A percentile compares a stretch with the other conserved stretches of the same genome.
phyloP scores from a whole-genome alignment of 768 basidiomycete species.

The Cyathus striatus region DNA sequence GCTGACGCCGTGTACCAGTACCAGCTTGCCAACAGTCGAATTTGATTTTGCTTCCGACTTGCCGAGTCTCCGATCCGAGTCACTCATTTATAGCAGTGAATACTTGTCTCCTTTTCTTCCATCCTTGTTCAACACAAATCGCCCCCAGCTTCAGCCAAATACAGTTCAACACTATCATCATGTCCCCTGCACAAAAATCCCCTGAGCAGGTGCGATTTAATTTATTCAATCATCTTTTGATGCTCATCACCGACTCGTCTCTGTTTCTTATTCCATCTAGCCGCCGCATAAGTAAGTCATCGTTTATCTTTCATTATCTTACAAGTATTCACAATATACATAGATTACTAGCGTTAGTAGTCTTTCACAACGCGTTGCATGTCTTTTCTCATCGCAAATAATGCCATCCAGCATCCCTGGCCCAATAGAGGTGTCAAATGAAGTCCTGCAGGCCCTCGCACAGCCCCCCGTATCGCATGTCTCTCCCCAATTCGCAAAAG shows the following conservation, averaged over 20 bases:
- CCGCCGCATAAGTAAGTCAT: neutral
- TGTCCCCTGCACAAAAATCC: neutral
- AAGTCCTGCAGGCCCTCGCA: slow-evolving; percentile 81
- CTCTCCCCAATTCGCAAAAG: slow-evolving; percentile 73
- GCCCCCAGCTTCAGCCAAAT: no score
- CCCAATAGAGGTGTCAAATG: slow-evolving; percentile 40
- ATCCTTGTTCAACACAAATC: no score
- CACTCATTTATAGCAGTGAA: no score
- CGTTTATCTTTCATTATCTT: neutral
- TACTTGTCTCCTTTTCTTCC: no score
- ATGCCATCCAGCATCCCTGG: slow-evolving; percentile 38
- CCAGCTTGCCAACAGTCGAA: no score
- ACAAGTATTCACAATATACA: neutral
- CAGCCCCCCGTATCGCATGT: slow-evolving; percentile 78
- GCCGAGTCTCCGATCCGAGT: no score
- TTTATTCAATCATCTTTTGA: neutral
- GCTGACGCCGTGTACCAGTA: no score
- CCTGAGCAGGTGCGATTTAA: neutral
- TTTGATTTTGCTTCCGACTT: no score
- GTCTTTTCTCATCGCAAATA: neutral
- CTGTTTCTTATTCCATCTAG: neutral
- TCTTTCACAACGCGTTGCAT: neutral
- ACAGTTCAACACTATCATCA: no score
- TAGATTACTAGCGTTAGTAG: slow-evolving; percentile 2
- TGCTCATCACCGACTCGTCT: neutral